Evolutionary conservation across 2,329 filamentous ascomycete species (phyloP).

Genomic region (Cladosporium sp.): DNA sequence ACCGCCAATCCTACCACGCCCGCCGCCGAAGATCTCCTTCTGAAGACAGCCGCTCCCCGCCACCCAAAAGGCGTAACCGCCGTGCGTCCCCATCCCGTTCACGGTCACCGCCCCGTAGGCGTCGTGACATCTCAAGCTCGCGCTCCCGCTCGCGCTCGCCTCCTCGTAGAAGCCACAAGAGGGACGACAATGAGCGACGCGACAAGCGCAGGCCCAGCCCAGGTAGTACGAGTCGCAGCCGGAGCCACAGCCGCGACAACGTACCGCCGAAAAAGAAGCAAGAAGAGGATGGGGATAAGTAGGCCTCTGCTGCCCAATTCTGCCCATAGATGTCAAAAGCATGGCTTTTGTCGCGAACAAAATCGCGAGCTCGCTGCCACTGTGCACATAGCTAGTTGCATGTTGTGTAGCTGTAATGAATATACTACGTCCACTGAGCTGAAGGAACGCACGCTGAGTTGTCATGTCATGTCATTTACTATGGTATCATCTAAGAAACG

Average conservation of each 20-base stretch:
- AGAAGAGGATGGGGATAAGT: too few relatives aligned
- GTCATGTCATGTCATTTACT: constrained; percentile 5
- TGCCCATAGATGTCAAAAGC: too few relatives aligned
- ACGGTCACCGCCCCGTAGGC: constrained; percentile 14
- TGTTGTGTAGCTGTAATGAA: too few relatives aligned
- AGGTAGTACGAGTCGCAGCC: constrained; percentile 1
- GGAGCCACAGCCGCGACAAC: constrained; percentile 1
- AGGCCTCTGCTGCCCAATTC: not conserved
- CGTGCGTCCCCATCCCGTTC: constrained; percentile 15
- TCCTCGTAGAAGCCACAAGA: not conserved
- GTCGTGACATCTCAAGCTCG: constrained; percentile 3
- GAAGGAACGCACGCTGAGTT: not conserved
- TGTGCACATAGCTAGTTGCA: too few relatives aligned
- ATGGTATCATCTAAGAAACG: constrained; percentile 47
- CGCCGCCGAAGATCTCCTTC: constrained; percentile 10
- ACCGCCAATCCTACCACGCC: constrained; percentile 6
- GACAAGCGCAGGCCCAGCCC: constrained; percentile 9
- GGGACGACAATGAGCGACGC: constrained; percentile 2
- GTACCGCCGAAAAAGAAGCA: not conserved
- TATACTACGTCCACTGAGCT: too few relatives aligned
- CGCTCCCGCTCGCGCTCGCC: constrained; percentile 4
- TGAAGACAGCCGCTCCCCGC: constrained; percentile 12
- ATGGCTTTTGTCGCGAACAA: too few relatives aligned
- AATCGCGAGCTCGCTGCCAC: too few relatives aligned
- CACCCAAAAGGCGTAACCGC: constrained; percentile 22